phyloP scores from a whole-genome alignment of 2,329 filamentous ascomycete species.

The Polychaeton citri region DNA sequence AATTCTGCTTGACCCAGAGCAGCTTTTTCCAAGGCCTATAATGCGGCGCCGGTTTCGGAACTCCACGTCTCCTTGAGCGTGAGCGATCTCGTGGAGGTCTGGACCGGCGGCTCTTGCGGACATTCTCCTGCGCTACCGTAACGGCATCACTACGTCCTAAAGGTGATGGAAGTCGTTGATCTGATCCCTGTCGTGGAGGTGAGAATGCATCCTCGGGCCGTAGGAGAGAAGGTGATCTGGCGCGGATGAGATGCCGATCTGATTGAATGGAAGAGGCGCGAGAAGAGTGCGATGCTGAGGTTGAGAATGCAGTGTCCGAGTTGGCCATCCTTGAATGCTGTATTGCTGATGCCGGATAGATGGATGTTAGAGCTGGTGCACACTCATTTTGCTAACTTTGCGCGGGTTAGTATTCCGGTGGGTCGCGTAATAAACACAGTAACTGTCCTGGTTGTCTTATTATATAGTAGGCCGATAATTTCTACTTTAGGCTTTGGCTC shows the following conservation, averaged over 20 bases:
- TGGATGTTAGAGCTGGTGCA: background rate
- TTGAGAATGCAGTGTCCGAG: too few species aligned
- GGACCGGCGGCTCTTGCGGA: constrained; percentile 6
- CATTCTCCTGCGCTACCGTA: constrained; percentile 5
- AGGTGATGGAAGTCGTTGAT: constrained; percentile 13
- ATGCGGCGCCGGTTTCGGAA: constrained; percentile 50
- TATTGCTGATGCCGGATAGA: too few species aligned
- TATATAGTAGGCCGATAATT: too few species aligned
- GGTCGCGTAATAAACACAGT: too few species aligned
- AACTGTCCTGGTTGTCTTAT: too few species aligned
- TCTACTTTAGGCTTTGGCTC: too few species aligned
- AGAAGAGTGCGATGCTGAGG: constrained; percentile 8
- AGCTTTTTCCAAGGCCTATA: constrained; percentile 80
- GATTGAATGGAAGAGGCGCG: constrained; percentile 9
- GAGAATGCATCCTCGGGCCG: constrained; percentile 76
- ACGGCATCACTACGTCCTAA: constrained; percentile 20
- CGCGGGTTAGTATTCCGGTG: too few species aligned
- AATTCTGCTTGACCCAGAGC: constrained; percentile 94
- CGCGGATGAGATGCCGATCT: constrained; percentile 1
- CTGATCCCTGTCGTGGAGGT: constrained; percentile 44
- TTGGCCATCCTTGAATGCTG: too few species aligned
- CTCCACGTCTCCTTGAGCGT: constrained; percentile 39
- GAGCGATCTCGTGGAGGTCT: constrained; percentile 21
- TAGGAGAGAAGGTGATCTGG: constrained; percentile 36
- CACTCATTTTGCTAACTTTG: background rate